Base-by-base conservation (phyloP, 768 basidiomycete species). In the Mycena vulgaris region DNA sequence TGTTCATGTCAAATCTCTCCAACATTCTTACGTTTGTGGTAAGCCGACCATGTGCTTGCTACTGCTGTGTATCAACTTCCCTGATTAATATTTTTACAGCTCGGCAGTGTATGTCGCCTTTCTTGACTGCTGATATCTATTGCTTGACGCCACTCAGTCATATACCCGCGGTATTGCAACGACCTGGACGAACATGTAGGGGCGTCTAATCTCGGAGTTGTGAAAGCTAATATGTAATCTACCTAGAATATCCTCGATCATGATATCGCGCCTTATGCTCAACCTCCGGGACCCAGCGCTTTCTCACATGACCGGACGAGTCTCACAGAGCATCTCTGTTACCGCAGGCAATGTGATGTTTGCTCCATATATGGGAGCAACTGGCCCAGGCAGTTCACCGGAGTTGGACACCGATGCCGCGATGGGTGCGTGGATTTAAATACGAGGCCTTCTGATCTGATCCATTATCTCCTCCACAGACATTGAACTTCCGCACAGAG, bases 21-120 rank as follows among this genome's bases (percentile, higher is more conserved):
- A 72, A 72, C 53, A 72, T 72, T 28, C 17, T 66, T 19, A 69
- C 71, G n/a, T 66, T 72, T 53, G 23, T 69, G 27, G 71, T 72
- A 23, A 58, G 69, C 19, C 40, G 11, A 19, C 40, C 19, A 40
- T 11, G 39, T 39, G 39, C 17, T 8, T 3, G 6, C 21, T 45
- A 45, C 42, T 21, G 39, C 11, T 11, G 21, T 45, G 42, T 45
- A n/a, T n/a, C n/a, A n/a, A n/a, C n/a, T n/a, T n/a, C n/a, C n/a
- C n/a, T 57, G 25, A 56, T 35, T 66, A 2, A 28, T 39, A 11
- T 23, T n/a, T 16, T 8, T 40, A 40, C 51, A 72, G 71, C 40
- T 68, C 25, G 71, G 61, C 27, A 28, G 8, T 3, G 71, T 72
- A 72, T 19, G 58, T 51, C 35, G 11, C 56, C n/a, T 60, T 17